These are phyloP conservation scores for Lyophyllum decastes DNA, from an alignment of 768 basidiomycete species.

Conservation along the genomic window DNA sequence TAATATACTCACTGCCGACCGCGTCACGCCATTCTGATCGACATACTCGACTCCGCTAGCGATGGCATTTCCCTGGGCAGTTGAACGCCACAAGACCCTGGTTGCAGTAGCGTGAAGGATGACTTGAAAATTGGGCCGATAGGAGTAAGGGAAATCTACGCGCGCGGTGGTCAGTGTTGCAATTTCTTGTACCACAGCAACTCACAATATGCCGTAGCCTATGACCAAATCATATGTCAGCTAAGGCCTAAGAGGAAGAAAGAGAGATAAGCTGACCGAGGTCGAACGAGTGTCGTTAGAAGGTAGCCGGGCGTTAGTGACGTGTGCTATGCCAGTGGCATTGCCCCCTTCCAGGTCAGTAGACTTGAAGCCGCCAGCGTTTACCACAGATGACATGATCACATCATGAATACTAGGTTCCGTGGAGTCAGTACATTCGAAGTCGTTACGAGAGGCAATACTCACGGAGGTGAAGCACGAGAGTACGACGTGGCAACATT, in stretches of 20 bases:
- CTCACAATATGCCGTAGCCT: not conserved
- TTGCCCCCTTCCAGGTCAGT: not conserved
- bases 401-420: not conserved
- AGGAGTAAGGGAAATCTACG: not conserved
- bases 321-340: not conserved
- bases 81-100: not conserved
- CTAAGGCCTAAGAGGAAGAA: not conserved
- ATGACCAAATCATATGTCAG: not conserved
- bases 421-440: not conserved
- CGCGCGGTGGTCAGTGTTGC: not conserved
- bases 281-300: not conserved
- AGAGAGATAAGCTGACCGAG: not conserved
- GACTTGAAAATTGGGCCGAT: not conserved
- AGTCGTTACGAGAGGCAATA: not conserved
- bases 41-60: constrained; percentile 2
- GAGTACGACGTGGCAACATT: not conserved
- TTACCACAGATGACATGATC: not conserved
- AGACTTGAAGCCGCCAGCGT: constrained; percentile 1
- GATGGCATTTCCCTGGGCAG: not conserved
- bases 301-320: constrained; percentile 3
- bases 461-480: not conserved
- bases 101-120: not conserved
- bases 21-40: not conserved
- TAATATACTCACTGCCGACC: not conserved
- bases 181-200: not conserved